Evolutionary conservation across 306 rosid genomes (phyloP).

Genomic region (Lithocarpus polystachyus): DNA sequence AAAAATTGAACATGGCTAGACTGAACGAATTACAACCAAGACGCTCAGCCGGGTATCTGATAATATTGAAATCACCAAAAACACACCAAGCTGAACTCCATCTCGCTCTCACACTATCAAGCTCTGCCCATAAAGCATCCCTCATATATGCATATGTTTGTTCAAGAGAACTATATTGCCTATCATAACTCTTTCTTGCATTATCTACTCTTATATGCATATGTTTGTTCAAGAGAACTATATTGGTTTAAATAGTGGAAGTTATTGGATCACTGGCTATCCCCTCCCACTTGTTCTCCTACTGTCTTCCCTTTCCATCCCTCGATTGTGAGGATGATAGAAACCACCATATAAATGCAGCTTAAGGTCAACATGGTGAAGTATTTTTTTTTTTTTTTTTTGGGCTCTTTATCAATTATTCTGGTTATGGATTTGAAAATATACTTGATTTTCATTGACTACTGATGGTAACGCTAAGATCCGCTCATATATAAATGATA

Average conservation of each 20-base stretch:
- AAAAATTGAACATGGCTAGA: no score
- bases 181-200: neutral
- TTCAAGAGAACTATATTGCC: no score
- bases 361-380: neutral
- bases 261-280: neutral
- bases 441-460: neutral
- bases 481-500: neutral
- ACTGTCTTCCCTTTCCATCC: neutral
- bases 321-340: neutral
- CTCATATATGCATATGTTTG: no score
- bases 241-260: neutral
- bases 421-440: neutral
- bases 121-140: no score
- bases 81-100: no score
- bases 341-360: neutral
- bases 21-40: no score
- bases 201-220: neutral
- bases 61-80: no score
- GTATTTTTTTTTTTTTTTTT: neutral
- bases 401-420: neutral
- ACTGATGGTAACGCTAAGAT: neutral
- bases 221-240: neutral
- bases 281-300: neutral
- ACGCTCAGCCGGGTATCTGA: no score
- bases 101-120: no score